Percentiles rank a stretch among this genome's conserved stretches.
Conservation (phyloP, 805 yeast species). For the Starmera amethionina region DNA sequence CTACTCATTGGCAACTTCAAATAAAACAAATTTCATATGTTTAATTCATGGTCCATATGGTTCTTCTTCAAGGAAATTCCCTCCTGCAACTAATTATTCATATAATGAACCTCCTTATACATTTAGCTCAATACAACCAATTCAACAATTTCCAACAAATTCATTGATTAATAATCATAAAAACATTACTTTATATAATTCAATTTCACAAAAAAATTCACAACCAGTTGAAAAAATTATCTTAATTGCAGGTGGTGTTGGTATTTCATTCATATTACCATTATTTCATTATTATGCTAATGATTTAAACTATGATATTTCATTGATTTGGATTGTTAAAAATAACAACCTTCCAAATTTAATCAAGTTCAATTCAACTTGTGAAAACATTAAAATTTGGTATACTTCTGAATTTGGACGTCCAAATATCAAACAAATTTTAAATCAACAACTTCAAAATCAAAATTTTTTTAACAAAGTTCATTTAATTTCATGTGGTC, state of each 20-base stretch:
- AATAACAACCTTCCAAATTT: slow-evolving; percentile 1
- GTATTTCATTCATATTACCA: slow-evolving; percentile 10
- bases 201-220: neutral
- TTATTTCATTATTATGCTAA: slow-evolving; percentile 4
- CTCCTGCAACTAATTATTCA: slow-evolving; percentile 1
- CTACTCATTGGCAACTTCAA: neutral
- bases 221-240: slow-evolving; percentile 5
- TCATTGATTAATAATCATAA: neutral
- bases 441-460: slow-evolving; percentile 4
- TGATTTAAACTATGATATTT: slow-evolving; percentile 5
- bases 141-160: too few species aligned
- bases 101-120: neutral
- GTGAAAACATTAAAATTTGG: slow-evolving; percentile 9
- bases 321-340: slow-evolving; percentile 16
- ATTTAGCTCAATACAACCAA: neutral
- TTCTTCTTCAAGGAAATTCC: slow-evolving; percentile 9
- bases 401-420: slow-evolving; percentile 10
- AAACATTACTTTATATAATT: neutral
- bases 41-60: slow-evolving; percentile 21
- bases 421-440: slow-evolving; percentile 9
- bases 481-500: slow-evolving; percentile 18
- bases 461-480: neutral
- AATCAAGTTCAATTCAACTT: neutral
- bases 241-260: slow-evolving; percentile 14
- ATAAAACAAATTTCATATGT: slow-evolving; percentile 6